Conservation (phyloP, 2,329 filamentous ascomycete genomes). For the Colletotrichum destructivum region DNA sequence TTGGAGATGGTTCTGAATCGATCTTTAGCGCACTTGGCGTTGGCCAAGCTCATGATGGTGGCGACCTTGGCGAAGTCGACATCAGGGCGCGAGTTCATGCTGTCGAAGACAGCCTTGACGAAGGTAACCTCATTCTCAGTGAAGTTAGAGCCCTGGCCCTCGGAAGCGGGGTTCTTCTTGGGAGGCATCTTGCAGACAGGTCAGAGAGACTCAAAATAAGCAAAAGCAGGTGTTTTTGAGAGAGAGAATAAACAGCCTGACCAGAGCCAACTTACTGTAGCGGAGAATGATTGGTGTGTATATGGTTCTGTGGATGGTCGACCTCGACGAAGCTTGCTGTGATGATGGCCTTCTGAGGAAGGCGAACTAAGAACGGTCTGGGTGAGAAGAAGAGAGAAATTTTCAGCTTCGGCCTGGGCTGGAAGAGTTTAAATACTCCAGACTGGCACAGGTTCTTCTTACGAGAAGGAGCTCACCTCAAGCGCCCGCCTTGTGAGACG, state of each 20-base stretch:
- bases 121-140: conserved; percentile 56
- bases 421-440: background rate
- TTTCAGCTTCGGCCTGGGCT: background rate
- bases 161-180: conserved; percentile 49
- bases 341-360: background rate
- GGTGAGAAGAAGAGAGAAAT: background rate
- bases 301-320: background rate
- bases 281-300: background rate
- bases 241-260: background rate
- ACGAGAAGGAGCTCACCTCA: conserved; percentile 11
- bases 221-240: too few relatives aligned
- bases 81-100: conserved; percentile 58
- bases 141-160: conserved; percentile 45
- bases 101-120: conserved; percentile 59
- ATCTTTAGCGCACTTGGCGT: conserved; percentile 59
- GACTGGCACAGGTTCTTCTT: background rate
- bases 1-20: conserved; percentile 58
- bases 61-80: conserved; percentile 60
- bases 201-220: background rate
- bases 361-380: background rate
- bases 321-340: background rate
- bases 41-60: conserved; percentile 51
- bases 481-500: conserved; percentile 15
- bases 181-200: conserved; percentile 48
- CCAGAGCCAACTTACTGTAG: background rate